Percentiles rank a stretch among this genome's conserved stretches.
phyloP scores from a whole-genome alignment of 352 stramenopile species.

The Phytophthora niederhauseri region DNA sequence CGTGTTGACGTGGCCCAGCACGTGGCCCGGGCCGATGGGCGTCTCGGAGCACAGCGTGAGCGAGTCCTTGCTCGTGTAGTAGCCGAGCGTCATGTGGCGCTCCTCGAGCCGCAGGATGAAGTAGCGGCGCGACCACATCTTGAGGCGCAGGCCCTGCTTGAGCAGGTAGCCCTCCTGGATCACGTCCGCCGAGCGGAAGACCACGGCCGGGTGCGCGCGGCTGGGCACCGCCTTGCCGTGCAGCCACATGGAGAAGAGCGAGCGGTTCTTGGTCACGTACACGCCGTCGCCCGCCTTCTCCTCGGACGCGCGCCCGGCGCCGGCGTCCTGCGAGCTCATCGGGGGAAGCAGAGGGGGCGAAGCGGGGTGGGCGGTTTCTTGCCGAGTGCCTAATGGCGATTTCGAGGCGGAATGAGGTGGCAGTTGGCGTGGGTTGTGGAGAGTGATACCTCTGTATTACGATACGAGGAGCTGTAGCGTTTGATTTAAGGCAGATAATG shows the following conservation, averaged over 20 bases:
- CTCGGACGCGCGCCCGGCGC: slow-evolving; percentile 13
- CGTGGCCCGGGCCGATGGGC: slow-evolving; percentile 76
- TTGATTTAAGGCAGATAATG: too few species aligned
- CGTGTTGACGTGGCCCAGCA: slow-evolving; percentile 51
- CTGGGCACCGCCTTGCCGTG: slow-evolving; percentile 74
- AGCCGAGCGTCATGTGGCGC: slow-evolving; percentile 88
- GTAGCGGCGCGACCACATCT: slow-evolving; percentile 85
- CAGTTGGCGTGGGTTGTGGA: neutral
- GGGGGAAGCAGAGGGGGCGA: neutral
- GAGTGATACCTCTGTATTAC: neutral
- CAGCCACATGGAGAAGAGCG: slow-evolving; percentile 87
- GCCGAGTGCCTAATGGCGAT: slow-evolving; percentile 24
- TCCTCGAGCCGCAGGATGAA: slow-evolving; percentile 89
- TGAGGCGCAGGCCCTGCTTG: slow-evolving; percentile 81
- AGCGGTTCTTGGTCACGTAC: slow-evolving; percentile 88
- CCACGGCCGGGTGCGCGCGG: slow-evolving; percentile 50
- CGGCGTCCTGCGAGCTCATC: slow-evolving; percentile 34
- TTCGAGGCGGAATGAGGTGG: neutral
- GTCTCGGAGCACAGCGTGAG: slow-evolving; percentile 83
- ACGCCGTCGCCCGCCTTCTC: slow-evolving; percentile 63
- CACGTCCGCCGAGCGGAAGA: slow-evolving; percentile 85
- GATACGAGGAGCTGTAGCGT: neutral
- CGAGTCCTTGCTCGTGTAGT: slow-evolving; percentile 88
- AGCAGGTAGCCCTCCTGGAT: slow-evolving; percentile 88
- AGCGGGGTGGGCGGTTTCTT: slow-evolving; percentile 28